phyloP scores from a whole-genome alignment of 1,139 yeast genomes.

The Yamadazyma diddensiae region DNA sequence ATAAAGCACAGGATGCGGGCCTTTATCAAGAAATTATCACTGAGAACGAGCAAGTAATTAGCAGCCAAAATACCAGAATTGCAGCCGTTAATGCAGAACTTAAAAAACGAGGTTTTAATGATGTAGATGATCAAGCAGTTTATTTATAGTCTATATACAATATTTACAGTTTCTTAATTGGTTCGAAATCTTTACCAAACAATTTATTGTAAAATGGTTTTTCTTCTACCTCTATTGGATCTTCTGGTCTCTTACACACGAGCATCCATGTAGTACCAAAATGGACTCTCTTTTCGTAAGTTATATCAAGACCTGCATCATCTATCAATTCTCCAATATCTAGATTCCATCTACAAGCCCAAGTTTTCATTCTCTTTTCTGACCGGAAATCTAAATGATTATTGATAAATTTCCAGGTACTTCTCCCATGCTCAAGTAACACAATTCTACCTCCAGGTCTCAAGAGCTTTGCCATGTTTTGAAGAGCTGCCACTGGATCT shows the following conservation, averaged over 20 bases:
- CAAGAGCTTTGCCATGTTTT: conserved; percentile 67
- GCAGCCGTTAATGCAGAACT: conserved; percentile 25
- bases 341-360: conserved; percentile 98
- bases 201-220: conserved; percentile 44
- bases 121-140: conserved; percentile 8
- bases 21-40: conserved; percentile 29
- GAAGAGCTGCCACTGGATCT: conserved; percentile 80
- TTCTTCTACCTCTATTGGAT: conserved; percentile 43
- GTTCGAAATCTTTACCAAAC: conserved; percentile 35
- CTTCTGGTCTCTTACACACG: conserved; percentile 71
- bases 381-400: conserved; percentile 80
- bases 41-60: conserved; percentile 33
- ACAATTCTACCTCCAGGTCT: conserved; percentile 92
- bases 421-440: conserved; percentile 88
- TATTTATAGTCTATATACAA: conserved; percentile 11
- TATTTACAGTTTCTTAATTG: conserved; percentile 19
- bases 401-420: conserved; percentile 75
- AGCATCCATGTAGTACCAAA: conserved; percentile 93
- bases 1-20: conserved; percentile 20
- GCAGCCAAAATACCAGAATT: conserved; percentile 26
- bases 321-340: conserved; percentile 86
- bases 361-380: conserved; percentile 75
- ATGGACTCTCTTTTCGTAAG: conserved; percentile 76
- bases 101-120: conserved; percentile 22
- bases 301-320: conserved; percentile 79